Evolutionary conservation across 202 grass and related monocot genomes (phyloP).

Genomic region (Panicum virgatum): DNA sequence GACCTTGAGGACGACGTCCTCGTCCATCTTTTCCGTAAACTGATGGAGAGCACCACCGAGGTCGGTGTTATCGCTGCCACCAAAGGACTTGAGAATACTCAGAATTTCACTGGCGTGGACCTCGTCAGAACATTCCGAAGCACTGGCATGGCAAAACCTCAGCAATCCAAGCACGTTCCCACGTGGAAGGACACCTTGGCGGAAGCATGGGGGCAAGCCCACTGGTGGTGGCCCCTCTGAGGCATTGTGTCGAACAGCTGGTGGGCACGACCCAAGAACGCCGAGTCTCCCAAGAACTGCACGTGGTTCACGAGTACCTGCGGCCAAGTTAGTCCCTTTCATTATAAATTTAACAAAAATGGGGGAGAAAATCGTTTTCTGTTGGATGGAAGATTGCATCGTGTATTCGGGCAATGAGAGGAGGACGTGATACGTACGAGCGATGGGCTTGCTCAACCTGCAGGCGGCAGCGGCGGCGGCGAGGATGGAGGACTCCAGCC

Average conservation of each 20-base stretch:
- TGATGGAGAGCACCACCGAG: conserved; percentile 30
- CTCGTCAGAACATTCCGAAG: background rate
- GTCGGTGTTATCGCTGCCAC: background rate
- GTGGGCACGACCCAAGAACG: background rate
- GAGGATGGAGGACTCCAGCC: conserved; percentile 18
- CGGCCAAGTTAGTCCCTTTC: background rate
- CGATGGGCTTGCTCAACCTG: background rate
- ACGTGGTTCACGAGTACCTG: background rate
- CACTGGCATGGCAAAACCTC: conserved; percentile 4
- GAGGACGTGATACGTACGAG: background rate
- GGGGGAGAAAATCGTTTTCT: background rate
- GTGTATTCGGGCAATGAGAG: background rate
- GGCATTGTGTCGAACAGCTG: conserved; percentile 30
- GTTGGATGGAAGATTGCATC: background rate
- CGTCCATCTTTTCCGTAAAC: conserved; percentile 36
- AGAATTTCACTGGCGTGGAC: conserved; percentile 3
- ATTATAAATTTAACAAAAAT: background rate
- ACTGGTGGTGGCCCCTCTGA: background rate
- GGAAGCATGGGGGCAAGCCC: background rate
- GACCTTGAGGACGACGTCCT: conserved; percentile 54
- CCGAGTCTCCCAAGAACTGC: conserved; percentile 13
- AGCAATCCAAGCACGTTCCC: background rate
- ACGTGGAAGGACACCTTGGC: background rate
- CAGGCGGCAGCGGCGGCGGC: background rate
- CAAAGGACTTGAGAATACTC: conserved; percentile 42